A percentile compares a stretch with the other conserved stretches of the same genome.
phyloP scores from a whole-genome alignment of 2,329 filamentous ascomycete genomes.

The Aspergillus pseudonomiae region DNA sequence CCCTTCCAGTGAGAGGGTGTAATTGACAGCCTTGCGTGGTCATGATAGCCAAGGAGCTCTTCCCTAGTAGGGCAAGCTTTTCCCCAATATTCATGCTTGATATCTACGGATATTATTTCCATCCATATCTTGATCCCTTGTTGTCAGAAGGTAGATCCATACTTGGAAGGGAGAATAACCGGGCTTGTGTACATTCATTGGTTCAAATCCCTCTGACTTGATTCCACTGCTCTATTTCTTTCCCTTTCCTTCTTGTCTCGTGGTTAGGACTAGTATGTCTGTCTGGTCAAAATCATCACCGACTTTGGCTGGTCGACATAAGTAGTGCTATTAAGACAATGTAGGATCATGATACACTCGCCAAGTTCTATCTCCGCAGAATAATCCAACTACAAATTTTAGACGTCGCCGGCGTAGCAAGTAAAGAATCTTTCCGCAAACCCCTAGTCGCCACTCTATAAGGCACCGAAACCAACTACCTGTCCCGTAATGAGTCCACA shows the following conservation, averaged over 20 bases:
- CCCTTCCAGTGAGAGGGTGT: background rate
- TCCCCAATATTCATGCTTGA: background rate
- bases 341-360: background rate
- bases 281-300: background rate
- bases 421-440: background rate
- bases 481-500: background rate
- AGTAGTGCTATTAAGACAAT: background rate
- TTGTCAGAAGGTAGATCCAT: constrained; percentile 10
- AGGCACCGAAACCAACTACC: background rate
- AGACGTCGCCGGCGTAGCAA: background rate
- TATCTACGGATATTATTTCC: background rate
- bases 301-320: background rate
- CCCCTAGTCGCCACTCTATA: background rate
- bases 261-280: background rate
- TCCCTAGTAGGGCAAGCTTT: background rate
- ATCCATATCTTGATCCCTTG: background rate
- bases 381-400: no score
- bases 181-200: background rate
- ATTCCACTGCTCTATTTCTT: background rate
- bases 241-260: background rate
- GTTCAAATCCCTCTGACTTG: background rate
- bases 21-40: background rate
- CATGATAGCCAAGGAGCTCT: background rate
- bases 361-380: background rate
- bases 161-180: constrained; percentile 3